phyloP scores from a whole-genome alignment of 2,329 filamentous ascomycete genomes.

The Colletotrichum sp. region DNA sequence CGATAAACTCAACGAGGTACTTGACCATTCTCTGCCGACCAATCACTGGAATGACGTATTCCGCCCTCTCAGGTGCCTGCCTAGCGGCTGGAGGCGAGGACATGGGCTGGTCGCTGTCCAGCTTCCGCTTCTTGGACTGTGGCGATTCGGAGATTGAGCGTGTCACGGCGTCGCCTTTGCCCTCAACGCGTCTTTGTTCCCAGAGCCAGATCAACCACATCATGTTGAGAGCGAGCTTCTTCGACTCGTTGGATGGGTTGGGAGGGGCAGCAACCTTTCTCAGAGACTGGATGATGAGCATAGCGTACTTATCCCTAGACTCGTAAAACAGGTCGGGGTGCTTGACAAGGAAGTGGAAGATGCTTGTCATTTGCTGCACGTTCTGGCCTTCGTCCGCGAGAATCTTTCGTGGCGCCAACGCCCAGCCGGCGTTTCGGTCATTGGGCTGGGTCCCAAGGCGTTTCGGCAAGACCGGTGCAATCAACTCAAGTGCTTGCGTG shows the following conservation, averaged over 20 bases:
- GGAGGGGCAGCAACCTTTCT: constrained; percentile 85
- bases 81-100: constrained; percentile 60
- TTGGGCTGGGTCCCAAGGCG: constrained; percentile 71
- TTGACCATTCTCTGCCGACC: constrained; percentile 85
- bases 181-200: constrained; percentile 83
- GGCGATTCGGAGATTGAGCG: constrained; percentile 70
- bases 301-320: constrained; percentile 87
- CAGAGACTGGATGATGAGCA: constrained; percentile 86
- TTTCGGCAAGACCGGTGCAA: constrained; percentile 92
- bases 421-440: constrained; percentile 84
- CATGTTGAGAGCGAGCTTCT: constrained; percentile 88
- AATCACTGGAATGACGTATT: constrained; percentile 71
- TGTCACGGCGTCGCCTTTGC: constrained; percentile 46
- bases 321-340: constrained; percentile 96
- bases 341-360: constrained; percentile 94
- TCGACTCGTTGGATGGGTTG: constrained; percentile 87
- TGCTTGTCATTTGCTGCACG: constrained; percentile 92
- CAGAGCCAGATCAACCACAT: constrained; percentile 91
- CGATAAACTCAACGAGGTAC: constrained; percentile 95
- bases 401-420: constrained; percentile 87
- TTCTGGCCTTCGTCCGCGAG: constrained; percentile 94
- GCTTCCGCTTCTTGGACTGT: constrained; percentile 74
- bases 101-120: constrained; percentile 66
- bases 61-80: constrained; percentile 57
- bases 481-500: constrained; percentile 89